Evolutionary conservation across 2,329 filamentous ascomycete genomes (phyloP).

Genomic region (Scorias spongiosa): DNA sequence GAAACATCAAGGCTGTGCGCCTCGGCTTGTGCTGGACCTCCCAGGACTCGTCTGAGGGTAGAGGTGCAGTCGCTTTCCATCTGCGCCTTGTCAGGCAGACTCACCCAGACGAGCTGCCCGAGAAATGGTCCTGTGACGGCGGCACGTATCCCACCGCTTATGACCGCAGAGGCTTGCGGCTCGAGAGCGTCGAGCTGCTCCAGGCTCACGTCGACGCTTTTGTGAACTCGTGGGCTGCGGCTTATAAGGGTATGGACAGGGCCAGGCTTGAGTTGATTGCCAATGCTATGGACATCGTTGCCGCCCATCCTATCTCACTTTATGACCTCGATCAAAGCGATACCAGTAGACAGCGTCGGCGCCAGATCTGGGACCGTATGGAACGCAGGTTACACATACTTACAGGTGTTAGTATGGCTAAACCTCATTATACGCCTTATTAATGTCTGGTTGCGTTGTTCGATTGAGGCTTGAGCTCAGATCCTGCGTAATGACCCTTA

Average conservation of each 20-base stretch:
- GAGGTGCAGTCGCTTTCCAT: slow-evolving; percentile 17
- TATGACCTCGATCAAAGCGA: slow-evolving; percentile 5
- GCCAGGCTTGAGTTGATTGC: slow-evolving; percentile 5
- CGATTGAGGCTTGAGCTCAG: too few species aligned
- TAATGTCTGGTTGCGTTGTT: too few species aligned
- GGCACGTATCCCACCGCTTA: slow-evolving; percentile 7
- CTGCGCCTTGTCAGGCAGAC: slow-evolving; percentile 5
- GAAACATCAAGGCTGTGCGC: slow-evolving; percentile 8
- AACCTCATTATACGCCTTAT: too few species aligned
- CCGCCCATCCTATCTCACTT: slow-evolving; percentile 8
- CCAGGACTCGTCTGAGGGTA: slow-evolving; percentile 7
- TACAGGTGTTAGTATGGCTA: not conserved
- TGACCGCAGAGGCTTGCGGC: slow-evolving; percentile 10
- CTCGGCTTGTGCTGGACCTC: slow-evolving; percentile 13
- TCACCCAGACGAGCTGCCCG: not conserved
- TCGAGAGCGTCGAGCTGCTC: slow-evolving; percentile 12
- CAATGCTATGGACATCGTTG: slow-evolving; percentile 11
- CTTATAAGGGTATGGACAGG: slow-evolving; percentile 3
- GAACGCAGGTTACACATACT: not conserved
- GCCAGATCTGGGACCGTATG: slow-evolving; percentile 4
- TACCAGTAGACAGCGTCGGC: slow-evolving; percentile 1
- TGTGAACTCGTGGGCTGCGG: slow-evolving; percentile 3
- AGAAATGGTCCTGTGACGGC: slow-evolving; percentile 3
- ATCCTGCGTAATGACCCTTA: too few species aligned
- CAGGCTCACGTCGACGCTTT: slow-evolving; percentile 1